Base-by-base conservation (phyloP, 2,329 filamentous ascomycete species). In the Reticulascus tulasneorum region DNA sequence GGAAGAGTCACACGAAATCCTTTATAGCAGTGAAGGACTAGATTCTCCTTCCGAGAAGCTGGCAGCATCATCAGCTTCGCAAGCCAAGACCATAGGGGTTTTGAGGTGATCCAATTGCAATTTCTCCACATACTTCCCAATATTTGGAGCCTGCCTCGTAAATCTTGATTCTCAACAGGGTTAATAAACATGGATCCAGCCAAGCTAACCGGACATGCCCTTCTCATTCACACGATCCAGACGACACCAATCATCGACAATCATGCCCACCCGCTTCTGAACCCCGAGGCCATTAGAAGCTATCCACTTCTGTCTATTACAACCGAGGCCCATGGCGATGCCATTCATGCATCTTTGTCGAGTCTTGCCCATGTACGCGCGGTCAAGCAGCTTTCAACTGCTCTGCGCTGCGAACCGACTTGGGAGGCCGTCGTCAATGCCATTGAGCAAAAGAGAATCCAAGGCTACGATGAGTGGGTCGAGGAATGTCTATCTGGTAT, bases 341-440 rank as follows among this genome's bases (percentile, higher is more conserved):
- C 86, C 10, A 64, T 91, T 19, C 57, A 74, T 26, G 75, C 82
- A 38, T 74, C 77, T 1, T 65, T 62, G 29, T 76, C 73, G 11
- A 77, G 80, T 4, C 66, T 94, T 8, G 69, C 85, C 8, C 82
- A 90, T 48, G 62, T 87, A 3, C 77, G 86, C 24, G 85, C 81
- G 19, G 74, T 81, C 9, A 77, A 73, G 40, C 82, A 89, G 53
- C 71, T 94, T 5, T 70, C 82, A 1, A 58, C 67, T 15, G 67
- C 84, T 9, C 81, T 89, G 28, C 69, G 68, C 16, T 85, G 81
- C 48, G 66, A 76, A 23, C 67, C 71, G n/a, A 75, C 74, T 6
- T 89, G 85, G 73, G 65, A 69, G 11, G 60, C 61, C 2, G 70
- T 77, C 8, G 61, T 62, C 46, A 66, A 58, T 24, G 69, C 49